Conservation (phyloP, 1,139 yeast genomes). For the Saccharomyces uvarum region DNA sequence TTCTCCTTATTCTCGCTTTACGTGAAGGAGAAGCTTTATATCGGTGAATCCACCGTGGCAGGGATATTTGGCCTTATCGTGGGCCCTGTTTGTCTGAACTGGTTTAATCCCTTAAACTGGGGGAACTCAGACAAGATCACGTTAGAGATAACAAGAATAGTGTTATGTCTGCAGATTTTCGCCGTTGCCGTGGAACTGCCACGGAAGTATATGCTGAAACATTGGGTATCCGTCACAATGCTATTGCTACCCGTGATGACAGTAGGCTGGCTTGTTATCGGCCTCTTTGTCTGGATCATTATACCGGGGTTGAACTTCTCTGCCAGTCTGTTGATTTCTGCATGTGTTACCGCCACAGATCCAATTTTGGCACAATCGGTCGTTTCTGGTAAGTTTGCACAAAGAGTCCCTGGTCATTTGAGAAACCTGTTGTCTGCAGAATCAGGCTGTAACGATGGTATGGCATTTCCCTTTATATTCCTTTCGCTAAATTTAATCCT, state of each 20-base stretch:
- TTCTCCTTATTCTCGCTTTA: conserved; percentile 87
- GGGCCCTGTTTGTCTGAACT: conserved; percentile 85
- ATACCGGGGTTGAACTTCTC: conserved; percentile 78
- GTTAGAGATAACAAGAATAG: conserved; percentile 79
- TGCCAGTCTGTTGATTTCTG: conserved; percentile 72
- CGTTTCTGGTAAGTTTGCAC: conserved; percentile 97
- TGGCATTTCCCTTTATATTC: conserved; percentile 93
- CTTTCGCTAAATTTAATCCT: conserved; percentile 62
- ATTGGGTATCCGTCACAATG: conserved; percentile 76
- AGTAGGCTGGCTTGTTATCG: conserved; percentile 83
- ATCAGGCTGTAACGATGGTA: conserved; percentile 95
- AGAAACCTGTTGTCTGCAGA: conserved; percentile 86
- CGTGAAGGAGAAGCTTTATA: conserved; percentile 79
- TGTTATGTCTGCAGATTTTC: conserved; percentile 85
- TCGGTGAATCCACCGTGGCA: conserved; percentile 95
- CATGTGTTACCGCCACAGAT: conserved; percentile 95
- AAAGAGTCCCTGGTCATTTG: conserved; percentile 92
- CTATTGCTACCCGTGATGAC: conserved; percentile 90
- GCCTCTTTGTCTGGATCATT: conserved; percentile 74
- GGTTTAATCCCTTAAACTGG: conserved; percentile 89
- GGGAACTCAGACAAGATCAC: conserved; percentile 85
- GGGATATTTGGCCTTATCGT: conserved; percentile 83
- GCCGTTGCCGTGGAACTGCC: conserved; percentile 98
- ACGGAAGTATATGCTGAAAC: conserved; percentile 81
- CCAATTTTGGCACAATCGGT: conserved; percentile 97